A percentile compares a stretch with the other conserved stretches of the same genome.
These are phyloP conservation scores for Dioscorea cayenensis DNA, from an alignment of 116 monocot species.

Conservation along the genomic window DNA sequence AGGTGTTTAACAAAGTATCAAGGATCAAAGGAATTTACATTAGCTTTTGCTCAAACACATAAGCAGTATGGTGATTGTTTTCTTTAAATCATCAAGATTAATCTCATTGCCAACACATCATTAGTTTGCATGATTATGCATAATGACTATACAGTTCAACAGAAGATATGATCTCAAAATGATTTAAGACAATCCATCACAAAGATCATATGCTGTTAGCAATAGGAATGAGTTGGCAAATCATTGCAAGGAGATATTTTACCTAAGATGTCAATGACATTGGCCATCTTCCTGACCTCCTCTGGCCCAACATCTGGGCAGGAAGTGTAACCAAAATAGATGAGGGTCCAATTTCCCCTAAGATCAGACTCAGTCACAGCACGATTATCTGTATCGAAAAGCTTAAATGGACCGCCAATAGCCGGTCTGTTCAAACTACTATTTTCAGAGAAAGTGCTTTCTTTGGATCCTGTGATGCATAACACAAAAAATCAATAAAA, in stretches of 20 bases:
- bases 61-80: no score
- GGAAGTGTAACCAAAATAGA: slow-evolving; percentile 95
- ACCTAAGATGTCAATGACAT: slow-evolving; percentile 74
- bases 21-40: no score
- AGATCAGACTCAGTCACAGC: slow-evolving; percentile 66
- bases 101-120: no score
- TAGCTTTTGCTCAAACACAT: no score
- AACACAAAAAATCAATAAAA: background rate
- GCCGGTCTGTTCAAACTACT: slow-evolving; percentile 51
- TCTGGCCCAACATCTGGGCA: slow-evolving; percentile 86
- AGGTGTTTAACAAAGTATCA: no score
- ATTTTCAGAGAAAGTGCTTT: slow-evolving; percentile 18
- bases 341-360: slow-evolving; percentile 77
- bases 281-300: slow-evolving; percentile 76
- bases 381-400: slow-evolving; percentile 63
- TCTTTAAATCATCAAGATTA: no score
- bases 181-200: background rate
- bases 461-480: slow-evolving; percentile 31
- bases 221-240: background rate
- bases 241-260: slow-evolving; percentile 18
- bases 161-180: background rate
- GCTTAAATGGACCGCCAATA: slow-evolving; percentile 82
- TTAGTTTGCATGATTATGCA: no score
- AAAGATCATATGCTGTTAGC: background rate
- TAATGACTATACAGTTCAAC: no score